Evolutionary conservation across 805 yeast species (phyloP), one percentile per base, ranked within the genome.

Genomic region (Saturnispora quitensis): DNA sequence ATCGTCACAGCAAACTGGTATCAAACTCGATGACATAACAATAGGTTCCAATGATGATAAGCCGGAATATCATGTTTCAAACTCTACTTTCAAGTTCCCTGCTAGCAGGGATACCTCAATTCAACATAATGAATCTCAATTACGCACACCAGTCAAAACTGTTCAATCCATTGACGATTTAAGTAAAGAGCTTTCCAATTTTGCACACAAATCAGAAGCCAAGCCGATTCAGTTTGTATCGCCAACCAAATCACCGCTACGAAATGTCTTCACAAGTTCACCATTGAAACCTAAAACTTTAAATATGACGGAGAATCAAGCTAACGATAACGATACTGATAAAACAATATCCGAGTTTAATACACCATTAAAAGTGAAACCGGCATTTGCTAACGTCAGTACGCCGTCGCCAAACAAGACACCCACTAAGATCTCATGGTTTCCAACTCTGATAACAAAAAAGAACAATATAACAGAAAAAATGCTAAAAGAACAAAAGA

Each of bases 401-500:
- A 67, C 68, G 10, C 68, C 68, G 50, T 57, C 68, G 6, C 66
- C 61, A 22, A 59, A 56, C 36, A 62, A 57, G 54, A 53, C 58
- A 3, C 66, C 58, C 59, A 62, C 54, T 56, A 68, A 58, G 59
- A 63, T 43, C 8, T 59, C 60, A 40, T 63, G 70, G 73, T 64
- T 69, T 43, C 68, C 69, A 47, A 62, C 66, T 13, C 51, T 69
- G 45, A 57, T 70, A 53, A 58, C 71, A 31, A 62, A 66, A 52
- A 58, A 66, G 49, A 60, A 65, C 52, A 52, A 64, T 28, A 47
- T 55, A 27, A 60, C 66, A 1, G 66, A 64, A 40, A 58, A 63
- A 47, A 60, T 67, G 43, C 58, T 65, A 13, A 56, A 59, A 55
- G 66, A 62, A 46, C 75, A 74, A 58, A 73, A 71, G 45, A 65